Conservation (phyloP, 2,329 filamentous ascomycete genomes). For the Nemania sp. region DNA sequence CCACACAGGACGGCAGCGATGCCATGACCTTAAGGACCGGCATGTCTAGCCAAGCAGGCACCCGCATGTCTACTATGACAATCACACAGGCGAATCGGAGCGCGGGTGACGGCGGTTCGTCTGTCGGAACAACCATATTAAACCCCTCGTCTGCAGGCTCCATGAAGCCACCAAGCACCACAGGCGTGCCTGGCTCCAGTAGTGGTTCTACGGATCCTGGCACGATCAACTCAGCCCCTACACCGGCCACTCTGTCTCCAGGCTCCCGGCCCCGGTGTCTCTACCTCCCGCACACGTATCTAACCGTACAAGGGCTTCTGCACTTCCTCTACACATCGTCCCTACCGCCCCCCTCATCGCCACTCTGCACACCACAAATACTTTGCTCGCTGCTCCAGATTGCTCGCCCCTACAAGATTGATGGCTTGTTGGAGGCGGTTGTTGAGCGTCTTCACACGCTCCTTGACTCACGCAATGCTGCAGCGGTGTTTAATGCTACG, state of each 20-base stretch:
- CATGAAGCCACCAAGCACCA: slow-evolving; percentile 49
- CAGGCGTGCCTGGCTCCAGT: slow-evolving; percentile 49
- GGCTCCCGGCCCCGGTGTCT: slow-evolving; percentile 77
- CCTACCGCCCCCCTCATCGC: slow-evolving; percentile 73
- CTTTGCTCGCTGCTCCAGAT: slow-evolving; percentile 94
- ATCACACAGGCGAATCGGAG: slow-evolving; percentile 72
- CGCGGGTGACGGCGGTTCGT: slow-evolving; percentile 52
- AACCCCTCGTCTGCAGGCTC: slow-evolving; percentile 43
- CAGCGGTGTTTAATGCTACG: slow-evolving; percentile 95
- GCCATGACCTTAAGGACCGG: slow-evolving; percentile 73
- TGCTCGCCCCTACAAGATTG: slow-evolving; percentile 87
- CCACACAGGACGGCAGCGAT: slow-evolving; percentile 72
- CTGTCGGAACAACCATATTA: slow-evolving; percentile 47
- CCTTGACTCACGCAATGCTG: slow-evolving; percentile 90
- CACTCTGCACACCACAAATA: slow-evolving; percentile 90
- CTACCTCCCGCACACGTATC: slow-evolving; percentile 88
- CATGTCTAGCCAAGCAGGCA: slow-evolving; percentile 57
- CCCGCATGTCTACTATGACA: slow-evolving; percentile 80
- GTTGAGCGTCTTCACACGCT: slow-evolving; percentile 88
- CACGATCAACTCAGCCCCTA: slow-evolving; percentile 59
- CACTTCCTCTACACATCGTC: slow-evolving; percentile 94
- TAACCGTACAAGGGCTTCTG: slow-evolving; percentile 86
- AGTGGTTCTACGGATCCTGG: slow-evolving; percentile 47
- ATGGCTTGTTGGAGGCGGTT: slow-evolving; percentile 88
- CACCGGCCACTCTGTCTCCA: slow-evolving; percentile 60